These are phyloP conservation scores for Lactarius deliciosus DNA, from an alignment of 768 basidiomycete genomes.

Conservation along the genomic window DNA sequence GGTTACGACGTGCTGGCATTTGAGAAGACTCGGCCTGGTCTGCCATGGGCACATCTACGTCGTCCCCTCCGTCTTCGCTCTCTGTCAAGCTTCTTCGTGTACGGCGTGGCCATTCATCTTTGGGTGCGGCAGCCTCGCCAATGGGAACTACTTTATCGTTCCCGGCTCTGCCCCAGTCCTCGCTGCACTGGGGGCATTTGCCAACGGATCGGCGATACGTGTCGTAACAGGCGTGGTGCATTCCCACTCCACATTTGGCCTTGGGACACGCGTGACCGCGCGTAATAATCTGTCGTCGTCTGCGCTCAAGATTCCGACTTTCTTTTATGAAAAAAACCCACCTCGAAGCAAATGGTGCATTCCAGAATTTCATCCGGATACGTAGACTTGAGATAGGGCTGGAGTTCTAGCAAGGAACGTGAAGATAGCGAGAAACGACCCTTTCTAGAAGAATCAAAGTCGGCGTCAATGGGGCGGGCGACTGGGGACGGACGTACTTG, in stretches of 20 bases:
- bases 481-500: constrained; percentile 49
- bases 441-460: constrained; percentile 30
- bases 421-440: constrained; percentile 77
- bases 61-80: constrained; percentile 48
- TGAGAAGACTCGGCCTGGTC: constrained; percentile 12
- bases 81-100: constrained; percentile 39
- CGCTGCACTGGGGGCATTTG: constrained; percentile 57
- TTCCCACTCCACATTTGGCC: constrained; percentile 57
- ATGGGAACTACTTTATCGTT: constrained; percentile 51
- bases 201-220: constrained; percentile 45
- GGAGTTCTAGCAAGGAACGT: constrained; percentile 72
- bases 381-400: constrained; percentile 67
- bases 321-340: constrained; percentile 31
- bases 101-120: constrained; percentile 28
- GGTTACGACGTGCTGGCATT: constrained; percentile 9
- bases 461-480: background rate
- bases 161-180: constrained; percentile 58
- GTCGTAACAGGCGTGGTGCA: constrained; percentile 67
- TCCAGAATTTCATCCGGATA: constrained; percentile 71
- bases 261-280: constrained; percentile 63
- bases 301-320: background rate
- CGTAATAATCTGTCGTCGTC: constrained; percentile 55
- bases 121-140: constrained; percentile 51
- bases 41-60: background rate
- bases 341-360: constrained; percentile 74